Evolutionary conservation across 1,284 basidiomycete species (phyloP).

Genomic region (Moesziomyces antarcticus): DNA sequence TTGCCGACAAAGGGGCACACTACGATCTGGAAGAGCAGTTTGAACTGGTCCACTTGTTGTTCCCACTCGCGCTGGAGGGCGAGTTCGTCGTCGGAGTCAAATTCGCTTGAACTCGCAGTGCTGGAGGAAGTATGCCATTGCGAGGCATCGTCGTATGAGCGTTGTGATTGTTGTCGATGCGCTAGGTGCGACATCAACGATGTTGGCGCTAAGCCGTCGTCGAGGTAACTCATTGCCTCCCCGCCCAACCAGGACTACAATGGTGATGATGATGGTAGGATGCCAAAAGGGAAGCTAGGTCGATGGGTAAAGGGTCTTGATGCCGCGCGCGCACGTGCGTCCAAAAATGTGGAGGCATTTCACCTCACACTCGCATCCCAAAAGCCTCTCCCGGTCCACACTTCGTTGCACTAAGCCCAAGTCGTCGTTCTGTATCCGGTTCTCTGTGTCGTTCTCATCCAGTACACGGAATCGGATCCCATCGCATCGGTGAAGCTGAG

Average conservation of each 20-base stretch:
- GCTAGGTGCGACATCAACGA: slow-evolving; percentile 3
- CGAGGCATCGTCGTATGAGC: too few relatives aligned
- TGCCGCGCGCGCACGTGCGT: not conserved
- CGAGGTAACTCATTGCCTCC: not conserved
- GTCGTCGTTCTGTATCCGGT: too few relatives aligned
- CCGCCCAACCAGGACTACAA: too few relatives aligned
- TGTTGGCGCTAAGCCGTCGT: not conserved
- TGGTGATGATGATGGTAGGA: not conserved
- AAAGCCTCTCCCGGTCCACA: too few relatives aligned
- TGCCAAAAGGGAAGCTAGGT: too few relatives aligned
- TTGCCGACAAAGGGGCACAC: slow-evolving; percentile 51
- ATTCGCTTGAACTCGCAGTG: not conserved
- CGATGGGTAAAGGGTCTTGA: too few relatives aligned
- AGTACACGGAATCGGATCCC: too few relatives aligned
- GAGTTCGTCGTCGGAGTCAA: slow-evolving; percentile 3
- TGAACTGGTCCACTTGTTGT: slow-evolving; percentile 44
- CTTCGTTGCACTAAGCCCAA: too few relatives aligned
- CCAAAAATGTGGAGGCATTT: not conserved
- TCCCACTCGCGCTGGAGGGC: slow-evolving; percentile 50
- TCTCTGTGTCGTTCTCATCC: too few relatives aligned
- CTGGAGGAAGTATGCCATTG: too few relatives aligned
- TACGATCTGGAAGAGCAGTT: slow-evolving; percentile 48
- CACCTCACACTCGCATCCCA: too few relatives aligned
- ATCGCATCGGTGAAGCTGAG: too few relatives aligned
- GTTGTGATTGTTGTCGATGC: not conserved